Evolutionary conservation across 306 rosid genomes (phyloP).

Genomic region (Malus asiatica): DNA sequence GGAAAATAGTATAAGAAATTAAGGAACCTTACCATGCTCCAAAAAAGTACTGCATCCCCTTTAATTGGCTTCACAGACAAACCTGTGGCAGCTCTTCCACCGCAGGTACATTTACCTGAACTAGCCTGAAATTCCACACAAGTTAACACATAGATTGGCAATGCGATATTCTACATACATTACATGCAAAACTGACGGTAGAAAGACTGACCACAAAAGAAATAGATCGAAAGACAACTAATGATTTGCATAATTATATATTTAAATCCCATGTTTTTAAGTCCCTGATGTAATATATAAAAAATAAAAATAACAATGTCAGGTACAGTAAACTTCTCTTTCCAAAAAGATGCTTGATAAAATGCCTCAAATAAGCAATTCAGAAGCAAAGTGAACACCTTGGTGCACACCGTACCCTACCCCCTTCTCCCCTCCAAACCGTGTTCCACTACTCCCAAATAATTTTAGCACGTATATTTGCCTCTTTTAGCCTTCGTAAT

Average conservation of each 20-base stretch:
- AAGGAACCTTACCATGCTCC: conserved; percentile 88
- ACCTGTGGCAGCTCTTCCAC: conserved; percentile 64
- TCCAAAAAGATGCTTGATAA: neutral
- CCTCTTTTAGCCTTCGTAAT: neutral
- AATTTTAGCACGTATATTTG: neutral
- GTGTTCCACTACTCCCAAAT: neutral
- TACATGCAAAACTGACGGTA: neutral
- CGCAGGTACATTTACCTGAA: conserved; percentile 83
- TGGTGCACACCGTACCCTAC: neutral
- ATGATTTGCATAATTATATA: neutral
- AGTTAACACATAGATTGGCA: neutral
- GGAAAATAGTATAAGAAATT: neutral
- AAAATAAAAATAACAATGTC: neutral
- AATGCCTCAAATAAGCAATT: too few relatives aligned
- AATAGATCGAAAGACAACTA: neutral
- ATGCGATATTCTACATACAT: neutral
- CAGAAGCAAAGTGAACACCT: too few relatives aligned
- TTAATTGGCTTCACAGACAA: conserved; percentile 67
- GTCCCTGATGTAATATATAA: neutral
- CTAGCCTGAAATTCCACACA: conserved; percentile 56
- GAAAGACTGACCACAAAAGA: neutral
- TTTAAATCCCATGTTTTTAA: neutral
- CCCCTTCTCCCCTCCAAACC: neutral
- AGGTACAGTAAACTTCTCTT: neutral
- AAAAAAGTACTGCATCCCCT: conserved; percentile 94